Evolutionary conservation across 208 protist genomes (phyloP).

Genomic region (Angomonas ambiguus): DNA sequence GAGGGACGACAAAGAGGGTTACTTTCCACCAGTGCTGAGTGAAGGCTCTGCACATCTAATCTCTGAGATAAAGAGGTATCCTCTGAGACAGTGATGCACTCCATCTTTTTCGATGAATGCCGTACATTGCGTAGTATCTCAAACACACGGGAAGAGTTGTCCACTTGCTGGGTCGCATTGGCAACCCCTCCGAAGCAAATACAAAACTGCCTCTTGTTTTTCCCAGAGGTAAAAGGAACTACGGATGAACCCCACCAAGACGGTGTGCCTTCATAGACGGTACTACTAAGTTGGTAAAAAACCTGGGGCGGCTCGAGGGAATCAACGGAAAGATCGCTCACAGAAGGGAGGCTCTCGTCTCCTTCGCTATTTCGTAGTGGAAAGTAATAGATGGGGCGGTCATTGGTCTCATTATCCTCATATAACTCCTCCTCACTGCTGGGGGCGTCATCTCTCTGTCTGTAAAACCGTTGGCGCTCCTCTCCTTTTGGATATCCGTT

Average conservation of each 20-base stretch:
- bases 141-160: slow-evolving; percentile 1
- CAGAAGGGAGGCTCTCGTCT: slow-evolving; percentile 14
- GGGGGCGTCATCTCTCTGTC: slow-evolving; percentile 79
- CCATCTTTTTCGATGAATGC: background rate
- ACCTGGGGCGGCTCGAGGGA: slow-evolving; percentile 10
- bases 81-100: background rate
- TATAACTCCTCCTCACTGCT: slow-evolving; percentile 79
- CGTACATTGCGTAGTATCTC: background rate
- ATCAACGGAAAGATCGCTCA: background rate
- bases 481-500: slow-evolving; percentile 75
- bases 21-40: background rate
- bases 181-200: background rate
- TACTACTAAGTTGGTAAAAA: slow-evolving; percentile 32
- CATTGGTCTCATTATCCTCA: slow-evolving; percentile 61
- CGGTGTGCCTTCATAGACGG: slow-evolving; percentile 28
- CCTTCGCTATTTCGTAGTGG: slow-evolving; percentile 49
- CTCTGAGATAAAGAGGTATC: background rate
- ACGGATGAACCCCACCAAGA: slow-evolving; percentile 34
- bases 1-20: background rate
- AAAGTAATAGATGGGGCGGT: slow-evolving; percentile 66
- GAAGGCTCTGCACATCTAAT: background rate
- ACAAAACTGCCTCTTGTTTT: background rate
- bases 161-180: background rate
- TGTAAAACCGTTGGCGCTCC: slow-evolving; percentile 71
- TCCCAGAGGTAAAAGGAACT: slow-evolving; percentile 6